Conservation (phyloP, 2,329 filamentous ascomycete genomes). For the Penicillium sp. region DNA sequence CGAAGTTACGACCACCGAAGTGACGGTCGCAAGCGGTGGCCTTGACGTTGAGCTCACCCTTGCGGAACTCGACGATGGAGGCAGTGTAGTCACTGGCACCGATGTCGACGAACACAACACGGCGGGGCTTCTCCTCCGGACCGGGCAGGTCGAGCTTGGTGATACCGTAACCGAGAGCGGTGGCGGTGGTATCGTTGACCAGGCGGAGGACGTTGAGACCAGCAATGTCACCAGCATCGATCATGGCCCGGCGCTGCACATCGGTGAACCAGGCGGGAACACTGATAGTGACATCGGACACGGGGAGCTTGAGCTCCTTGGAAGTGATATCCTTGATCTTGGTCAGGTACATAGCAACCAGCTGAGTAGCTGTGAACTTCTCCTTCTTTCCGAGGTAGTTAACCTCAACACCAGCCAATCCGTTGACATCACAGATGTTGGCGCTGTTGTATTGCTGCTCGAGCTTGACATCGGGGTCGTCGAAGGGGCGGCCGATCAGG, state of each 20-base stretch:
- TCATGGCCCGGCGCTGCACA: constrained; percentile 79
- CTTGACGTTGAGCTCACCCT: constrained; percentile 94
- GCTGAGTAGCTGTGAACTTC: constrained; percentile 89
- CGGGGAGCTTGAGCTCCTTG: constrained; percentile 83
- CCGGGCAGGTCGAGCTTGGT: constrained; percentile 91
- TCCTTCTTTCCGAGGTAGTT: constrained; percentile 92
- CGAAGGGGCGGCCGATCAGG: constrained; percentile 80
- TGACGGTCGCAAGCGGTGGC: constrained; percentile 90
- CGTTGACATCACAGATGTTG: constrained; percentile 82
- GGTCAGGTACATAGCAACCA: constrained; percentile 92
- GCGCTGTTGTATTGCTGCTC: constrained; percentile 92
- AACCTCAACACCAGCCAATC: constrained; percentile 93
- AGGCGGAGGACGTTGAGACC: constrained; percentile 89
- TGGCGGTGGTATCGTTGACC: constrained; percentile 97
- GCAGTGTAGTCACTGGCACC: constrained; percentile 95
- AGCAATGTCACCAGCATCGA: constrained; percentile 91
- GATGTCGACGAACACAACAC: constrained; percentile 90
- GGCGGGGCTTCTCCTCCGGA: constrained; percentile 85
- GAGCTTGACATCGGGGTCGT: constrained; percentile 87
- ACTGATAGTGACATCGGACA: constrained; percentile 90
- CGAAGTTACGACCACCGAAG: constrained; percentile 96
- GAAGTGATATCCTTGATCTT: constrained; percentile 89
- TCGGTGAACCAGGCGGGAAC: constrained; percentile 98
- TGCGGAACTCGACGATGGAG: constrained; percentile 93
- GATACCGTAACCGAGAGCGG: constrained; percentile 94